Evolutionary conservation across 139 green algal species (phyloP), one percentile per base, ranked within the genome.

Genomic region (Asterochloris sp.): DNA sequence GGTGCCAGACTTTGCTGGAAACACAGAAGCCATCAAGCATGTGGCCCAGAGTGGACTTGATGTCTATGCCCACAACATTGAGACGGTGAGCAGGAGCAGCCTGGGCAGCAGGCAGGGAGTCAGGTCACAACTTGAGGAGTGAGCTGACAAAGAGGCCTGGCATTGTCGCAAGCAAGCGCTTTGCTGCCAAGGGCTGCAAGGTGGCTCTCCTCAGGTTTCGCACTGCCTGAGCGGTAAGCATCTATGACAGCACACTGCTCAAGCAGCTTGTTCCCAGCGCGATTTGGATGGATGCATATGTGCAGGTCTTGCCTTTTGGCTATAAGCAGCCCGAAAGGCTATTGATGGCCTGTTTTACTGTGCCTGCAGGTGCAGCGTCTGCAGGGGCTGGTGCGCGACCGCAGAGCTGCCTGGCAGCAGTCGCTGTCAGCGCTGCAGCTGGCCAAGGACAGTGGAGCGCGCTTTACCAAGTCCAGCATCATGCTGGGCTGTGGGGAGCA

Each of bases 11-110:
- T 99, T 99, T 88, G 88, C 93, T 79, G 96, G 94, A 21, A 81
- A 93, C 26, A 69, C 82, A 28, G 89, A 90, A 28, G 89, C 85
- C 21, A 90, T 97, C 63, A 76, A 85, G 24, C 75, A 75, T 12
- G 90, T 98, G 24, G 96, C 95, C 23, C 76, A 60, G 1, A 95
- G 87, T 17, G 97, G 97, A 0, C 90, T 99, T 75, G 97, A 99
- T 83, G 97, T 99, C 60, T 99, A 97, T 89, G 97, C 97, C 0
- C 97, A 99, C 93, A 99, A 99, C 89, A 91, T 99, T 62, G 97
- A 99, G 88, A 99, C 97, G 27, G 97, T 99, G 64, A 76, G 77
- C 62, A 54, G 38, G 38, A 62, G 62, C 76, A 38, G 19, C 8
- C 23, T 29, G 26, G 23, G 23, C n/a, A 54, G 69, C 69, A 6